Percentiles rank a stretch among this genome's conserved stretches.
Evolutionary conservation across 192 early-diverging fungal genomes (phyloP).

Genomic region (Phlyctochytrium bullatum): DNA sequence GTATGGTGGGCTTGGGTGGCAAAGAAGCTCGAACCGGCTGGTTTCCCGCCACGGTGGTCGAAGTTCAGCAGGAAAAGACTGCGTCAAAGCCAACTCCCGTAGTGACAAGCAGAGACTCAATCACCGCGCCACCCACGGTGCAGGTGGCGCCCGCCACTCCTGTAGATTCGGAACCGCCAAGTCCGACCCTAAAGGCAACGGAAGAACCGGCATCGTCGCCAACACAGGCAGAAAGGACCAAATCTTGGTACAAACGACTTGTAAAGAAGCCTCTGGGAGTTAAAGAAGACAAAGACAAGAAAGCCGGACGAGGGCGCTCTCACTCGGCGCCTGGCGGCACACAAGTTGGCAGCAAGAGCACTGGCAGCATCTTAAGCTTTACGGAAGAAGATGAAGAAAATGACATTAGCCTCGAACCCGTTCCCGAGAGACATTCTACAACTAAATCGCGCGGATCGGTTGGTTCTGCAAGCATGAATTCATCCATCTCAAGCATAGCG

Average conservation of each 20-base stretch:
- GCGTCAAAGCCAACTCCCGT: conserved; percentile 3
- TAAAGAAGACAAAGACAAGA: not conserved
- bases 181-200: not conserved
- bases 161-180: not conserved
- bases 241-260: conserved; percentile 35
- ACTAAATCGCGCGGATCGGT: not conserved
- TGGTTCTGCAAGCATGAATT: not conserved
- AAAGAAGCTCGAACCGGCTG: conserved; percentile 46
- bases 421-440: not conserved
- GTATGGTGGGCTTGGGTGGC: conserved; percentile 43
- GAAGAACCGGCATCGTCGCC: not conserved
- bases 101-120: too few species aligned
- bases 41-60: conserved; percentile 49
- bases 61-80: not conserved
- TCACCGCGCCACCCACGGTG: conserved; percentile 3
- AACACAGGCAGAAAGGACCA: not conserved
- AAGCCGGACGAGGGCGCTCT: conserved; percentile 18
- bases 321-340: conserved; percentile 21
- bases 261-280: conserved; percentile 9
- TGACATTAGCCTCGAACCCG: not conserved
- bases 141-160: not conserved
- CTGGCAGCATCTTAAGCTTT: not conserved
- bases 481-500: not conserved
- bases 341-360: not conserved
- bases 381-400: not conserved